Evolutionary conservation across 2,329 filamentous ascomycete genomes (phyloP), one percentile per base, ranked within the genome.

Genomic region (Cercospora beticola): DNA sequence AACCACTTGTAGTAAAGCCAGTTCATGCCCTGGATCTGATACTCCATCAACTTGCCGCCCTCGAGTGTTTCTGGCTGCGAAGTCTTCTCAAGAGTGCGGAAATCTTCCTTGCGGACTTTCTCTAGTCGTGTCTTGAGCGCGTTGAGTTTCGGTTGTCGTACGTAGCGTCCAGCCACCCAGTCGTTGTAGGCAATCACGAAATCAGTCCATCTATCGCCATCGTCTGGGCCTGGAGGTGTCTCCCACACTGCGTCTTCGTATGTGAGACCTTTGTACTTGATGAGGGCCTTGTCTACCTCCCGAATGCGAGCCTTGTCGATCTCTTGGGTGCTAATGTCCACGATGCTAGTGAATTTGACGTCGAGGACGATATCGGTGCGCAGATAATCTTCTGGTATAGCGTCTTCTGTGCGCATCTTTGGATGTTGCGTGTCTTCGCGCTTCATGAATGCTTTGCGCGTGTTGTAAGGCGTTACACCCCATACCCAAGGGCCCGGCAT

Each of bases 201-300:
- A 66, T 95, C 91, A 3, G 86, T 83, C 87, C 93, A 97, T 46
- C 90, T 84, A 28, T 89, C 87, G 12, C 86, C 87, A 67, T 92
- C 87, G 31, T 87, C 84, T 2, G 83, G 81, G 2, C 83, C 81
- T 0, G 94, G 94, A 0, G 93, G 92, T 2, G 86, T 85, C 74
- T 97, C 94, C 94, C 94, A 97, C 0, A 97, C 93, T 0, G 89
- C 87, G 68, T 97, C 93, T 71, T 97, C 93, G 76, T 99, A 98
- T 5, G 89, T 86, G 7, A 99, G 86, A 12, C 95, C 95, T 79
- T 96, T 93, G 79, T 94, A 98, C 78, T 99, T 99, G 81, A 97
- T 91, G 61, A 90, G 86, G 0, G 93, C 90, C 74, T 89, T 86
- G 61, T 88, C 85, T 23, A 99, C 88, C 72, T 93, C 87, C 36